These are phyloP conservation scores for Didymella segeticola DNA, from an alignment of 2,329 filamentous ascomycete species.

Conservation along the genomic window DNA sequence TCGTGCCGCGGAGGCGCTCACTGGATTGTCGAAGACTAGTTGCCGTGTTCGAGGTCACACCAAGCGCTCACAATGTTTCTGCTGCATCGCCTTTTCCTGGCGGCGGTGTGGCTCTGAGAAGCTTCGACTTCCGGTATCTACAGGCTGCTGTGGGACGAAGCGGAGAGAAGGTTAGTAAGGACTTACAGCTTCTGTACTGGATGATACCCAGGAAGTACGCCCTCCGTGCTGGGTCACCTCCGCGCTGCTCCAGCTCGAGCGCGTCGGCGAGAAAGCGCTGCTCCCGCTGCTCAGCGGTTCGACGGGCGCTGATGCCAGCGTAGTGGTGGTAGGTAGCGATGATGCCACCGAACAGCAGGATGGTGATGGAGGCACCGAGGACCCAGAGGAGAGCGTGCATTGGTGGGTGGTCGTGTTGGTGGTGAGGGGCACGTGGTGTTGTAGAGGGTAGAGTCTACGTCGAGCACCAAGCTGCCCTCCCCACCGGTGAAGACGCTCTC, in stretches of 20 bases:
- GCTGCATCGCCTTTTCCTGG: not conserved
- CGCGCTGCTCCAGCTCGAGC: conserved; percentile 1
- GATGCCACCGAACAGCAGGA: conserved; percentile 1
- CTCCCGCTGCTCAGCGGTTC: not conserved
- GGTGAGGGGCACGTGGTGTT: not conserved
- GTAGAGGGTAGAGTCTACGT: not conserved
- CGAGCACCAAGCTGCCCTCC: not conserved
- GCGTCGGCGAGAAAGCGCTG: not conserved
- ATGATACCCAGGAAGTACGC: not conserved
- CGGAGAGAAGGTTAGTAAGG: not conserved
- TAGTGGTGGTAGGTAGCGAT: not conserved
- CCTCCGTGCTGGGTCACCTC: not conserved
- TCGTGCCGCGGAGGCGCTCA: not conserved
- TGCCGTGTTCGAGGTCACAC: not conserved
- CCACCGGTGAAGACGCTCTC: not conserved
- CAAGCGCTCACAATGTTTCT: not conserved
- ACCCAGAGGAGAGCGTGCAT: not conserved
- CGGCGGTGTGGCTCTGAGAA: not conserved
- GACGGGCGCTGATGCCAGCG: not conserved
- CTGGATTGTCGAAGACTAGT: not conserved
- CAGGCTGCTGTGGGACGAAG: not conserved
- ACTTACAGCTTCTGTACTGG: not conserved
- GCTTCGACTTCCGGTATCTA: not conserved
- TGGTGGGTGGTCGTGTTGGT: not conserved
- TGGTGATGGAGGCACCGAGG: not conserved